phyloP scores from a whole-genome alignment of 2,329 filamentous ascomycete genomes.

The Furcasterigmium furcatum region DNA sequence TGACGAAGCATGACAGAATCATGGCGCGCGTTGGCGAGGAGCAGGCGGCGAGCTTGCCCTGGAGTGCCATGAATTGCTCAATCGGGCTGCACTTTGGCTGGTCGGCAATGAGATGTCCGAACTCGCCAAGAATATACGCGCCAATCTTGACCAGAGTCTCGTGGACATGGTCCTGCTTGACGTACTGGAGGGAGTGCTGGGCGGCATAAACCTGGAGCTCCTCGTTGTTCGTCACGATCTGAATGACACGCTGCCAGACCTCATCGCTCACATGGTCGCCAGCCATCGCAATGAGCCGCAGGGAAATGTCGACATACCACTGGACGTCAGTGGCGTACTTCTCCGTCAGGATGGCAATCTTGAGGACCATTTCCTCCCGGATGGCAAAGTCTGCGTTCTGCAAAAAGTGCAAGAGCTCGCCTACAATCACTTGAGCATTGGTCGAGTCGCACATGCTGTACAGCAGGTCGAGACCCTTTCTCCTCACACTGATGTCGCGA shows the following conservation, averaged over 20 bases:
- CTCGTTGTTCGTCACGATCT: constrained; percentile 99
- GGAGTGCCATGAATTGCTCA: constrained; percentile 91
- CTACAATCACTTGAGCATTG: constrained; percentile 92
- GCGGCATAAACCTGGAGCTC: constrained; percentile 96
- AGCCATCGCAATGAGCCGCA: constrained; percentile 91
- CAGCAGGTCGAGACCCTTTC: constrained; percentile 90
- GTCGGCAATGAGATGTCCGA: constrained; percentile 94
- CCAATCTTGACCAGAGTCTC: constrained; percentile 98
- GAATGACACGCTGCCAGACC: constrained; percentile 97
- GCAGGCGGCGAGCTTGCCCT: constrained; percentile 83
- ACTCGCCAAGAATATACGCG: constrained; percentile 92
- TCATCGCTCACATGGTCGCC: constrained; percentile 98
- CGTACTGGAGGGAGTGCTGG: constrained; percentile 86
- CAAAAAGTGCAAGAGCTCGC: constrained; percentile 88
- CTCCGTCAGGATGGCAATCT: constrained; percentile 96
- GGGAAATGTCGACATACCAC: constrained; percentile 98
- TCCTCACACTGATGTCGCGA: constrained; percentile 91
- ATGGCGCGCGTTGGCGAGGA: constrained; percentile 89
- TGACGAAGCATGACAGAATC: constrained; percentile 92
- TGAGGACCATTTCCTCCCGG: constrained; percentile 97
- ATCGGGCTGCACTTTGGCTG: constrained; percentile 91
- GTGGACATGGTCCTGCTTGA: constrained; percentile 91
- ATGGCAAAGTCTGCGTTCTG: constrained; percentile 98
- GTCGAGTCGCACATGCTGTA: constrained; percentile 99
- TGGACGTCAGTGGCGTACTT: constrained; percentile 98